phyloP scores from a whole-genome alignment of 2,329 filamentous ascomycete genomes.

The Clonostachys chloroleuca region DNA sequence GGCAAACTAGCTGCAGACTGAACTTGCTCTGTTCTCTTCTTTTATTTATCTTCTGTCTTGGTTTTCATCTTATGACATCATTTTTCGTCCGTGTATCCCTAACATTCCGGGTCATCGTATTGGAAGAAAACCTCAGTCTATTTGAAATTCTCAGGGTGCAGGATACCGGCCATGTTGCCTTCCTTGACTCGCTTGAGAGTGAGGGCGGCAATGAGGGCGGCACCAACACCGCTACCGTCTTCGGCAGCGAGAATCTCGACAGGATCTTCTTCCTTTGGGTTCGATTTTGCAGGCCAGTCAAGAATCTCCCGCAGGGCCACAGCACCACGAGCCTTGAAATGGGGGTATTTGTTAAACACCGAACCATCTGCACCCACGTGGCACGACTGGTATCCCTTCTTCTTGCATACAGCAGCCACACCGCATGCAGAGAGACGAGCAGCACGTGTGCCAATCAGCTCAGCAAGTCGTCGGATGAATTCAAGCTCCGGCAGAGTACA shows the following conservation, averaged over 20 bases:
- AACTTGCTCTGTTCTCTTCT: neutral
- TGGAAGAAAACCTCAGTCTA: constrained; percentile 7
- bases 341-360: constrained; percentile 98
- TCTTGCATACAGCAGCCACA: constrained; percentile 93
- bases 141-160: constrained; percentile 60
- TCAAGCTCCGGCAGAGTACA: constrained; percentile 78
- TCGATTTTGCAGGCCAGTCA: constrained; percentile 76
- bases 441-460: constrained; percentile 91
- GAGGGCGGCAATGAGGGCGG: constrained; percentile 81
- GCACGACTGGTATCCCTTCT: constrained; percentile 83
- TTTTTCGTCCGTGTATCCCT: neutral
- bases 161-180: constrained; percentile 59
- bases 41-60: neutral
- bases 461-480: constrained; percentile 81
- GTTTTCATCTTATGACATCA: neutral
- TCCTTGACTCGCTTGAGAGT: constrained; percentile 60
- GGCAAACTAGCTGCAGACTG: too few relatives aligned
- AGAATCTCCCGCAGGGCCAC: constrained; percentile 90
- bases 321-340: constrained; percentile 92
- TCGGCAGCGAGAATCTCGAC: constrained; percentile 86
- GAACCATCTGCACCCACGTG: constrained; percentile 96
- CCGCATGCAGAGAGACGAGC: constrained; percentile 92
- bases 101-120: neutral
- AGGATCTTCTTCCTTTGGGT: constrained; percentile 73
- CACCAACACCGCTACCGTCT: constrained; percentile 95